These are phyloP conservation scores for Skeletonema potamos DNA, from an alignment of 108 stramenopile species.

Conservation along the genomic window DNA sequence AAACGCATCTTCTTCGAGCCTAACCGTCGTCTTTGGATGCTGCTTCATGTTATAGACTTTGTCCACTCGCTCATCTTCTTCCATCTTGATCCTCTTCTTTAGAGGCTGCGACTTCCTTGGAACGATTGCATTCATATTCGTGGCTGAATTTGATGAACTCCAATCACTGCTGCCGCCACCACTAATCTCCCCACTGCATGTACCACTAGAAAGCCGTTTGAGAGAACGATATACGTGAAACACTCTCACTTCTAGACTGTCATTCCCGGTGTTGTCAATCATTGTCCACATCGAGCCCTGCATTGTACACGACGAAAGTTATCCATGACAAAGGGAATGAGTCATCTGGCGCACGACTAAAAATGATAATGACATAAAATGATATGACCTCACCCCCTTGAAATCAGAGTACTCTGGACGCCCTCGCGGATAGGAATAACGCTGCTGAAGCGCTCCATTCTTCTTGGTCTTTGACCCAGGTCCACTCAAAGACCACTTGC, in stretches of 20 bases:
- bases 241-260: conserved; percentile 59
- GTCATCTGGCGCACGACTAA: background rate
- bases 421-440: conserved; percentile 82
- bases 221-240: conserved; percentile 82
- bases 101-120: background rate
- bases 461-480: conserved; percentile 60
- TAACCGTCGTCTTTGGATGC: background rate
- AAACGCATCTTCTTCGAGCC: background rate
- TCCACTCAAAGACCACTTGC: conserved; percentile 69
- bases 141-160: background rate
- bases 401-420: conserved; percentile 48
- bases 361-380: conserved; percentile 2
- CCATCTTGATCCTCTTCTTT: background rate
- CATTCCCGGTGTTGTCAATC: conserved; percentile 50
- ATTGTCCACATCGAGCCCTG: conserved; percentile 24
- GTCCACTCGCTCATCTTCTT: background rate
- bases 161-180: background rate
- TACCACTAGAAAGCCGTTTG: conserved; percentile 40
- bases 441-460: conserved; percentile 56
- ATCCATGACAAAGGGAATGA: background rate
- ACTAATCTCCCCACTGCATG: conserved; percentile 18
- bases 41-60: background rate
- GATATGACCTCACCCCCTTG: conserved; percentile 75
- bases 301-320: background rate
- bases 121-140: no score